These are phyloP conservation scores for Ambispora gerdemannii DNA, from an alignment of 192 early-diverging fungal genomes.

Conservation along the genomic window DNA sequence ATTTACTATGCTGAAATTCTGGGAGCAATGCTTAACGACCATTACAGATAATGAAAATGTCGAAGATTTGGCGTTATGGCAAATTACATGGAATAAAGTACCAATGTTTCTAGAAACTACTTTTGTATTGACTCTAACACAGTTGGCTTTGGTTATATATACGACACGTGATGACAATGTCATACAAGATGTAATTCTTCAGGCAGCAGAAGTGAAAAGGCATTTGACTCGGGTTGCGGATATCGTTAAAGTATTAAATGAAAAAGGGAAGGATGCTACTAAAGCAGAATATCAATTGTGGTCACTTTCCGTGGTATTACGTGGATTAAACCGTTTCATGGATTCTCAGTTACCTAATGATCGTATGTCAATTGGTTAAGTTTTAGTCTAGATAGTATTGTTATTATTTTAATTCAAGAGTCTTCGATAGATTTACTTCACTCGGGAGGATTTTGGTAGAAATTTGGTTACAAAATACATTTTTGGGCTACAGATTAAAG, in stretches of 20 bases:
- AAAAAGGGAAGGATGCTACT: neutral
- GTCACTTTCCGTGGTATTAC: constrained; percentile 16
- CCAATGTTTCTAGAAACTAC: constrained; percentile 15
- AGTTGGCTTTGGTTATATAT: neutral
- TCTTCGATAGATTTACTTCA: no score
- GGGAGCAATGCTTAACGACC: constrained; percentile 6
- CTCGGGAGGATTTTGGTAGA: no score
- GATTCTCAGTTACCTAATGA: neutral
- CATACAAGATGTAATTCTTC: constrained; percentile 16
- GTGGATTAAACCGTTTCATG: constrained; percentile 10
- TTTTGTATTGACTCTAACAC: constrained; percentile 18
- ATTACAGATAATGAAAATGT: neutral
- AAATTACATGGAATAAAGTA: constrained; percentile 20
- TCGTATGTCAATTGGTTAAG: neutral
- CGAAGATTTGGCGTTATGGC: constrained; percentile 26
- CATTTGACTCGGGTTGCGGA: constrained; percentile 2
- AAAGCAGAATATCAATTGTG: constrained; percentile 3
- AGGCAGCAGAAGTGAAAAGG: constrained; percentile 10
- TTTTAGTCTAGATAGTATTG: no score
- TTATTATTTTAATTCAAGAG: no score
- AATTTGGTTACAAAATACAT: no score
- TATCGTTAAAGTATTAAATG: constrained; percentile 12
- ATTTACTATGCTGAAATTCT: constrained; percentile 12
- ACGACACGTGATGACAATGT: neutral
- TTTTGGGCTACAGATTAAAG: no score